Conservation (phyloP, 495 filamentous ascomycete species). For the Chaetomium cochliodes region DNA sequence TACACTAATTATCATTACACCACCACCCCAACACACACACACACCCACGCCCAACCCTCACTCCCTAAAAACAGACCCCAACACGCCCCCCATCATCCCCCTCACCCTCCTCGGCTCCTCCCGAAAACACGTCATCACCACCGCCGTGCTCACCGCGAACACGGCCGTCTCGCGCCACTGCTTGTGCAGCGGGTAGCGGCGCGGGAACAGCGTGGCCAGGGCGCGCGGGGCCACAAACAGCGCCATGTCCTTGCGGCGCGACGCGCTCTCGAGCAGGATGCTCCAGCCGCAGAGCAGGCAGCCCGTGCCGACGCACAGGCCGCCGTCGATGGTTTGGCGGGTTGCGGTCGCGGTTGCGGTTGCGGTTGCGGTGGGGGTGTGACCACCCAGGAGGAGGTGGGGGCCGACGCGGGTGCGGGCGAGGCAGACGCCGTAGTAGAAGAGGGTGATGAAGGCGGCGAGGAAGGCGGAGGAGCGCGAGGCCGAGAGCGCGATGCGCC, state of each 20-base stretch:
- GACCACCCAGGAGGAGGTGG: slow-evolving; percentile 53
- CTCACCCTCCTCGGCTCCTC: slow-evolving; percentile 66
- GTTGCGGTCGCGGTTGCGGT: slow-evolving; percentile 31
- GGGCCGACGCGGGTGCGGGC: slow-evolving; percentile 79
- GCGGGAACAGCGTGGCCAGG: slow-evolving; percentile 70
- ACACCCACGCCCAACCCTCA: neutral
- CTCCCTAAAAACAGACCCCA: slow-evolving; percentile 52
- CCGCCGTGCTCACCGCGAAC: slow-evolving; percentile 72
- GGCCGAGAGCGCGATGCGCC: slow-evolving; percentile 58
- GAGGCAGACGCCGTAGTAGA: slow-evolving; percentile 88
- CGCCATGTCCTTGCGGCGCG: slow-evolving; percentile 72
- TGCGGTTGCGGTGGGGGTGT: slow-evolving; percentile 10
- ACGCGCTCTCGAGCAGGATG: slow-evolving; percentile 68
- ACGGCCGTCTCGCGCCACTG: slow-evolving; percentile 72
- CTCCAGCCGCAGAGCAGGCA: slow-evolving; percentile 85
- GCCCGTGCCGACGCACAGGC: slow-evolving; percentile 71
- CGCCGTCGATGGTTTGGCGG: slow-evolving; percentile 53
- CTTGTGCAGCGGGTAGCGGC: slow-evolving; percentile 65
- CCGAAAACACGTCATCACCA: slow-evolving; percentile 68
- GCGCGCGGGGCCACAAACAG: slow-evolving; percentile 86
- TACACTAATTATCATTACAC: neutral
- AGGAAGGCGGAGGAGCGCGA: slow-evolving; percentile 78
- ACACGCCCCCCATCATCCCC: slow-evolving; percentile 69
- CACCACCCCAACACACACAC: neutral
- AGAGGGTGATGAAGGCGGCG: slow-evolving; percentile 74